Conservation (phyloP, 805 yeast genomes). For the Lipomyces oligophaga region DNA sequence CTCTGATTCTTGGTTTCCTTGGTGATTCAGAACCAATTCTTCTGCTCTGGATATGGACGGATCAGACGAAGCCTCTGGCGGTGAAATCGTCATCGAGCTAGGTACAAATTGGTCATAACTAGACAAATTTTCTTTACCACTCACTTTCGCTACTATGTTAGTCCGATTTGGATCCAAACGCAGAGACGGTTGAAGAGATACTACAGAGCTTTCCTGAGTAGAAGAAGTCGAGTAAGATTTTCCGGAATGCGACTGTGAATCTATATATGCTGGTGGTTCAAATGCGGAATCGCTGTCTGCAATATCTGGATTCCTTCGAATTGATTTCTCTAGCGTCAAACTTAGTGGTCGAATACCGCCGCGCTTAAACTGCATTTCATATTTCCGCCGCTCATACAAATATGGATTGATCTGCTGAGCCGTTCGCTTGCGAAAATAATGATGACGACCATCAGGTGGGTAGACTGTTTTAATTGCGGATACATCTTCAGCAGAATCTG, state of each 20-base stretch:
- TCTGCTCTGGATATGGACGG: no score
- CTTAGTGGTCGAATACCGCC: slow-evolving; percentile 29
- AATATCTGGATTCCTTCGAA: not conserved
- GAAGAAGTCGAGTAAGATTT: no score
- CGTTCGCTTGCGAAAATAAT: slow-evolving; percentile 26
- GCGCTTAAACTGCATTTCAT: slow-evolving; percentile 25
- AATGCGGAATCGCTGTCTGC: slow-evolving; percentile 12
- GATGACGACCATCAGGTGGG: not conserved
- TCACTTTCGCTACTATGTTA: no score
- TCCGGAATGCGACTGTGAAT: not conserved
- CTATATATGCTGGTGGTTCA: slow-evolving; percentile 11
- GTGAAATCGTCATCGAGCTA: no score
- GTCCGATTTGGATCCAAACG: no score
- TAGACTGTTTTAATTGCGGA: slow-evolving; percentile 1
- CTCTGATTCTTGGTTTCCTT: no score
- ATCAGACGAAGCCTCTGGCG: no score
- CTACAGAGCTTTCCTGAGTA: no score
- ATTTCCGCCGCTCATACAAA: slow-evolving; percentile 26
- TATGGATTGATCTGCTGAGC: slow-evolving; percentile 31
- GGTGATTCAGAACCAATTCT: no score
- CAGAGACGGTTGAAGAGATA: no score
- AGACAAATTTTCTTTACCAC: no score
- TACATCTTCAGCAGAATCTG: not conserved
- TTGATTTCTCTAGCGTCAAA: slow-evolving; percentile 12
- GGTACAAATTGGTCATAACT: no score